Conservation (phyloP, 2,329 filamentous ascomycete species). For the Aureobasidium subglaciale region DNA sequence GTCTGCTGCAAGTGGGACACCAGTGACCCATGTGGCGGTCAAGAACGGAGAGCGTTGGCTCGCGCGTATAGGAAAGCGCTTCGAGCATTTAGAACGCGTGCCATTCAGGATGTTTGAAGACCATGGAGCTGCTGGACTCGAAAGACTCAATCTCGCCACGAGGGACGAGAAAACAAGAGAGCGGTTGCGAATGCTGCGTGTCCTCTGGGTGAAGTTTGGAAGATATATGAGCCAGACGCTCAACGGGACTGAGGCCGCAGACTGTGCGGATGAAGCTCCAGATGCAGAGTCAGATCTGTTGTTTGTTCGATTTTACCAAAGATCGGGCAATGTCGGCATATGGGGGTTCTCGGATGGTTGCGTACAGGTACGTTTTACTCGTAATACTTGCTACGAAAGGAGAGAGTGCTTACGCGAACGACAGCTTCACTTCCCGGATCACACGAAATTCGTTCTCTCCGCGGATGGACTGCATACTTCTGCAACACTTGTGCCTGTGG, state of each 20-base stretch:
- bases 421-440: slow-evolving; percentile 80
- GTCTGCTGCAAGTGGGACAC: slow-evolving; percentile 39
- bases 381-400: background rate
- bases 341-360: slow-evolving; percentile 78
- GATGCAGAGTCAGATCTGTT: slow-evolving; percentile 7
- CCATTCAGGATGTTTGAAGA: slow-evolving; percentile 68
- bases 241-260: slow-evolving; percentile 37
- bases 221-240: slow-evolving; percentile 55
- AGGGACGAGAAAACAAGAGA: slow-evolving; percentile 34
- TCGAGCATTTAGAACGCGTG: slow-evolving; percentile 47
- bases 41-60: slow-evolving; percentile 66
- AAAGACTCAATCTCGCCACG: slow-evolving; percentile 13
- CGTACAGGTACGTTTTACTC: slow-evolving; percentile 51
- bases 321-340: slow-evolving; percentile 71
- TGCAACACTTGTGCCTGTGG: slow-evolving; percentile 68
- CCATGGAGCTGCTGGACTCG: slow-evolving; percentile 56
- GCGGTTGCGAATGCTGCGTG: slow-evolving; percentile 52
- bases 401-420: background rate
- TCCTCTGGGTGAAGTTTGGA: slow-evolving; percentile 61
- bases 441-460: slow-evolving; percentile 77
- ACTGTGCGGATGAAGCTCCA: slow-evolving; percentile 31
- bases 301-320: slow-evolving; percentile 74
- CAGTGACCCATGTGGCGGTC: slow-evolving; percentile 65
- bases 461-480: slow-evolving; percentile 67
- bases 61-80: slow-evolving; percentile 42